phyloP scores from a whole-genome alignment of 2,329 filamentous ascomycete species.

The Didymella keratinophila region DNA sequence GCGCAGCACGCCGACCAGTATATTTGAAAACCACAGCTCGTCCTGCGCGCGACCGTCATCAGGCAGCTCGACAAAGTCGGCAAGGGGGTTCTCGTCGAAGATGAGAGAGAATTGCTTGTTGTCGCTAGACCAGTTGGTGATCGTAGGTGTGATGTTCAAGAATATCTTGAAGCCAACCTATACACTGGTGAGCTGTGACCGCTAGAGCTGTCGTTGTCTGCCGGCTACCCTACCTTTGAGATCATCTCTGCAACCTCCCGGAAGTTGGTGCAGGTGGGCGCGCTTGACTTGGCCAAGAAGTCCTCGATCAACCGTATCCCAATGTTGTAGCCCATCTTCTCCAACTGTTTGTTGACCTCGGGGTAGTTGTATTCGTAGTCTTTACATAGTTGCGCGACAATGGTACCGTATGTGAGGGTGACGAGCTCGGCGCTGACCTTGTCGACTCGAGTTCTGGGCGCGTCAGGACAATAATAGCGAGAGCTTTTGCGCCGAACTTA shows the following conservation, averaged over 20 bases:
- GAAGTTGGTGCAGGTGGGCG: slow-evolving; percentile 89
- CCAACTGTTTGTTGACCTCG: slow-evolving; percentile 96
- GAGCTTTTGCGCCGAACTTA: slow-evolving; percentile 59
- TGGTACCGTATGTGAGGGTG: slow-evolving; percentile 95
- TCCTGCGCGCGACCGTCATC: slow-evolving; percentile 96
- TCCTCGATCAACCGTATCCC: slow-evolving; percentile 95
- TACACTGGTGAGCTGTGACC: background rate
- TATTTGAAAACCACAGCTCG: slow-evolving; percentile 98
- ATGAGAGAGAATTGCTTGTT: slow-evolving; percentile 95
- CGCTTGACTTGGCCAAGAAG: slow-evolving; percentile 94
- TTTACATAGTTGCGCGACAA: slow-evolving; percentile 94
- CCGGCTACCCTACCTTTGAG: slow-evolving; percentile 69
- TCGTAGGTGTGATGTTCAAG: slow-evolving; percentile 90
- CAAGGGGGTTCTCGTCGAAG: slow-evolving; percentile 95
- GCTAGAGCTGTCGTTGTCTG: background rate
- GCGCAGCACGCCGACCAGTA: slow-evolving; percentile 89
- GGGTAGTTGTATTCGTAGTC: slow-evolving; percentile 94
- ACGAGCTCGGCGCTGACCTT: slow-evolving; percentile 98
- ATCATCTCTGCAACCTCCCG: slow-evolving; percentile 97
- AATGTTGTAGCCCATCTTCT: slow-evolving; percentile 99
- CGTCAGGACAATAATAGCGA: slow-evolving; percentile 33
- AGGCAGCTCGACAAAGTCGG: slow-evolving; percentile 96
- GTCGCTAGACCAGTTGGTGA: slow-evolving; percentile 95
- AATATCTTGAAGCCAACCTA: slow-evolving; percentile 99
- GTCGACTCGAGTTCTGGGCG: slow-evolving; percentile 83